Evolutionary conservation across 2,329 filamentous ascomycete species (phyloP), one percentile per base, ranked within the genome.

Genomic region (Hansfordia pulvinata): DNA sequence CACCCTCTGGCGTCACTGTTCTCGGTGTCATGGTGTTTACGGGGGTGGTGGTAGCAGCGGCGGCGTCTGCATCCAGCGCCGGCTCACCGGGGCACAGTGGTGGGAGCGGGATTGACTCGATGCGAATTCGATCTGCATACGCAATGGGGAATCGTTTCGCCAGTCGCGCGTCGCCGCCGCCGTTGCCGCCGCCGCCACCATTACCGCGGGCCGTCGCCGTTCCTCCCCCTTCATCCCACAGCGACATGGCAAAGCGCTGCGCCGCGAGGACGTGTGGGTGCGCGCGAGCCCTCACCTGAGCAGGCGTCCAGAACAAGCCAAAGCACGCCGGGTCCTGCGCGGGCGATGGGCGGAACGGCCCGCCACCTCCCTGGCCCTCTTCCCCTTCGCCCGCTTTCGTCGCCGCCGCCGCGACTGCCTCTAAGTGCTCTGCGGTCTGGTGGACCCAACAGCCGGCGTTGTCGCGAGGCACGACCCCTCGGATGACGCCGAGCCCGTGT

Each of bases 251-350:
- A 41, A 77, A 81, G 19, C 61, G 58, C 52, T 82, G 76, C 2
- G 75, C 63, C 19, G 54, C 54, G 20, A 81, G 56, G 32, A 81
- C 61, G 36, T 68, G 63, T 4, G 73, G 69, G 37, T 82, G 71
- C 0, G 71, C 68, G 14, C 76, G 67, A n/a, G 74, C 71, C 38
- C 68, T 64, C 29, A 76, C 64, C 50, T 82, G 76, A 2, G 74
- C 67, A 0, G 74, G 74, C 5, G 75, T 76, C 76, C 76, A 81
- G 53, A 79, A 81, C 40, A 80, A 66, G 48, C 81, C 76, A 49
- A 75, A 80, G 27, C 78, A 79, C 2, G 75, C 70, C 5, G 76
- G 76, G 20, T 75, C 69, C 37, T 72, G 65, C 0, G 62, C 56
- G 1, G 65, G 64, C 16, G 73, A 74, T 25, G 62, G 64, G 45